phyloP scores from a whole-genome alignment of 768 basidiomycete species.

The Lyophyllum semitale region DNA sequence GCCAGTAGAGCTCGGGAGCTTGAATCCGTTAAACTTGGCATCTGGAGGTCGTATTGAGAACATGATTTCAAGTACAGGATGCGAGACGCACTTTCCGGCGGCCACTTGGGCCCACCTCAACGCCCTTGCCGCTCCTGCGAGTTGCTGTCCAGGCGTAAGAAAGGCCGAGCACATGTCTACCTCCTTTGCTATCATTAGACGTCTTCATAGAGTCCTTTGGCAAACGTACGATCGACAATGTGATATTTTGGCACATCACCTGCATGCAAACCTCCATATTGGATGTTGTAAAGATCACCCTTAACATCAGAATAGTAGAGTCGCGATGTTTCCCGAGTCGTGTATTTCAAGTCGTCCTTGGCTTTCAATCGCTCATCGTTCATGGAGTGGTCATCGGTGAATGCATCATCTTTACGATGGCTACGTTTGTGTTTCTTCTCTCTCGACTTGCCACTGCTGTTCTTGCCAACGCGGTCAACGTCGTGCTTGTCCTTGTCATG shows the following conservation, averaged over 20 bases:
- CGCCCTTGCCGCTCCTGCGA: conserved; percentile 47
- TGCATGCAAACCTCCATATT: conserved; percentile 64
- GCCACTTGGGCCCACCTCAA: conserved; percentile 53
- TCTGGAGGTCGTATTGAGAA: conserved; percentile 24
- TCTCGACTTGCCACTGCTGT: conserved; percentile 19
- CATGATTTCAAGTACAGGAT: background rate
- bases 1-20: conserved; percentile 54
- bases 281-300: conserved; percentile 66
- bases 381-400: conserved; percentile 1
- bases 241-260: conserved; percentile 70
- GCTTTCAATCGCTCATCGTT: conserved; percentile 22
- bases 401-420: conserved; percentile 19
- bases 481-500: conserved; percentile 29
- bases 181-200: conserved; percentile 58
- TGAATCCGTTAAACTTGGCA: conserved; percentile 60
- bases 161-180: conserved; percentile 67
- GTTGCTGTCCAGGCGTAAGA: conserved; percentile 48
- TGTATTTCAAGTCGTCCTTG: conserved; percentile 26
- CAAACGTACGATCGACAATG: conserved; percentile 54
- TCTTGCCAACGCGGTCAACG: conserved; percentile 17
- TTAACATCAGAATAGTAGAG: conserved; percentile 66
- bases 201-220: conserved; percentile 22
- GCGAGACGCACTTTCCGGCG: conserved; percentile 42
- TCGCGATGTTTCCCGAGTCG: conserved; percentile 23
- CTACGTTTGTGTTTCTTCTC: conserved; percentile 30